Evolutionary conservation across 2,329 filamentous ascomycete genomes (phyloP).

Genomic region (Aspergillus sp.): DNA sequence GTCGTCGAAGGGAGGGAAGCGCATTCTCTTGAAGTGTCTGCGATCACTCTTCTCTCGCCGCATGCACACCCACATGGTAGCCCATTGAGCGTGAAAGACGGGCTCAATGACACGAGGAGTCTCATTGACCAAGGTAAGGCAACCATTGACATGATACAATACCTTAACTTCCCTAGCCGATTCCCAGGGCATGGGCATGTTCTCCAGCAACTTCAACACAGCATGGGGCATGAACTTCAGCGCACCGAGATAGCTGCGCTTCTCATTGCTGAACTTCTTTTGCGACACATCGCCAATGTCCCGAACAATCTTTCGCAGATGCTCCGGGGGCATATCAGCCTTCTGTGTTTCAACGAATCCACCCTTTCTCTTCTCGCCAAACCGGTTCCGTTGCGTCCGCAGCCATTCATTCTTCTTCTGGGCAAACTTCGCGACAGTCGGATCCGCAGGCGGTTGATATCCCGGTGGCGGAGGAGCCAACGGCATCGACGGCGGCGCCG

Average conservation of each 20-base stretch:
- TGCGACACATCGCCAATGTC: constrained; percentile 99
- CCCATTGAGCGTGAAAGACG: constrained; percentile 98
- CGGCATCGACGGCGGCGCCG: constrained; percentile 54
- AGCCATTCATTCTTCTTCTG: constrained; percentile 99
- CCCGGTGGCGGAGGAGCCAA: constrained; percentile 79
- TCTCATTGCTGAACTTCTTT: constrained; percentile 98
- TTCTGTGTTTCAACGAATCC: constrained; percentile 98
- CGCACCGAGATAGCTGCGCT: constrained; percentile 94
- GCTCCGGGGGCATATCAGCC: constrained; percentile 97
- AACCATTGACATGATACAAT: constrained; percentile 96
- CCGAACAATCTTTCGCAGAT: constrained; percentile 95
- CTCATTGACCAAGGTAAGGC: constrained; percentile 94
- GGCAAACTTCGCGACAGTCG: constrained; percentile 88
- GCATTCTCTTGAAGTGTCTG: constrained; percentile 96
- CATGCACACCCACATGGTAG: constrained; percentile 99
- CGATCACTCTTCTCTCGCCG: constrained; percentile 95
- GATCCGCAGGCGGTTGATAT: constrained; percentile 76
- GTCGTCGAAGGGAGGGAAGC: constrained; percentile 97
- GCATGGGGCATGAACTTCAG: constrained; percentile 99
- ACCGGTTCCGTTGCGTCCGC: constrained; percentile 83
- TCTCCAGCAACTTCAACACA: constrained; percentile 93
- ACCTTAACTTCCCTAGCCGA: constrained; percentile 95
- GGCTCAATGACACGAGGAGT: constrained; percentile 95
- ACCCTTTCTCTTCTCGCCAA: constrained; percentile 93
- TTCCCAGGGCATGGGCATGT: constrained; percentile 99